These are phyloP conservation scores for Graphilbum fragrans DNA, from an alignment of 2,329 filamentous ascomycete genomes.

Conservation along the genomic window DNA sequence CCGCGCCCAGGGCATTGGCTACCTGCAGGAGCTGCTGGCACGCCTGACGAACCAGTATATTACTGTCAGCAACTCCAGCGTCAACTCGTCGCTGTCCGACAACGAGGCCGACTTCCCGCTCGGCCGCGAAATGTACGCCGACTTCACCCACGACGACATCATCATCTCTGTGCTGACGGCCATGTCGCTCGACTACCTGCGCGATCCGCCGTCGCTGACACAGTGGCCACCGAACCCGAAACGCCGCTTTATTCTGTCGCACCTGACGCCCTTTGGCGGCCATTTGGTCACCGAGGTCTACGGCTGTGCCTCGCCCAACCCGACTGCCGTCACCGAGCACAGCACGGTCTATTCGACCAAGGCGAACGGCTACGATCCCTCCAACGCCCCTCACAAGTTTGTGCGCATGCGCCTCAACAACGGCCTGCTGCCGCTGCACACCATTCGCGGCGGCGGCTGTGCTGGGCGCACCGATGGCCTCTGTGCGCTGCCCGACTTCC, in stretches of 20 bases:
- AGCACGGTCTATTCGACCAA: conserved; percentile 26
- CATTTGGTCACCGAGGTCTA: conserved; percentile 43
- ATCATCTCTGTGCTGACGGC: conserved; percentile 36
- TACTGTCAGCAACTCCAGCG: conserved; percentile 31
- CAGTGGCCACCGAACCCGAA: conserved; percentile 27
- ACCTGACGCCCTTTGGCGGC: conserved; percentile 41
- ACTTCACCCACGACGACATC: conserved; percentile 41
- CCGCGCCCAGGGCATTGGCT: conserved; percentile 39
- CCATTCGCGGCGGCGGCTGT: conserved; percentile 32
- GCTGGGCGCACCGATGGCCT: conserved; percentile 28
- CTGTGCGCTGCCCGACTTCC: conserved; percentile 27
- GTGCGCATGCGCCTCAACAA: conserved; percentile 36
- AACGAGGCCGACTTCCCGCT: conserved; percentile 33
- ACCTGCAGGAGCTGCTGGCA: conserved; percentile 37
- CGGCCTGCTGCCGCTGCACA: conserved; percentile 32
- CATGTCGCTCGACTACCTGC: conserved; percentile 41
- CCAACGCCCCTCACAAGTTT: conserved; percentile 30
- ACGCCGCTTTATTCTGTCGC: conserved; percentile 33
- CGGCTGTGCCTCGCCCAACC: conserved; percentile 29
- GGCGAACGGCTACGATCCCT: conserved; percentile 31
- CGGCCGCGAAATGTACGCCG: conserved; percentile 34
- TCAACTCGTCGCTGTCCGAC: conserved; percentile 35
- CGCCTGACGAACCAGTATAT: conserved; percentile 34
- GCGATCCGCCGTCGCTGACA: conserved; percentile 28
- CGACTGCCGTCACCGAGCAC: conserved; percentile 24